These are phyloP conservation scores for Centella asiatica DNA, from an alignment of 129 eudicot species.

Conservation along the genomic window DNA sequence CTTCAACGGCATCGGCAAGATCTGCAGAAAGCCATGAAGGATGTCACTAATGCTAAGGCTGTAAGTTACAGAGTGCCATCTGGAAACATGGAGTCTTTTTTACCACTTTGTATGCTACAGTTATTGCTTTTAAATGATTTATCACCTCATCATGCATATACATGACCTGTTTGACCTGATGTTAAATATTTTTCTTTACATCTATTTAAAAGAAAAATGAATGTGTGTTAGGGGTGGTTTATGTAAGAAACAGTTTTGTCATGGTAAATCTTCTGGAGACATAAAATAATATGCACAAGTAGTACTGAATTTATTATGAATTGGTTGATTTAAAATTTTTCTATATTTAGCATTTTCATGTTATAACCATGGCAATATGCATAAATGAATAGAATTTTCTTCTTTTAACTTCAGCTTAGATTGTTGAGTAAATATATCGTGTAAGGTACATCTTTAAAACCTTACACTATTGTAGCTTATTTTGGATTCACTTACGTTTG, in stretches of 20 bases:
- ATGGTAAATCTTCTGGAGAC: not conserved
- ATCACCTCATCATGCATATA: not conserved
- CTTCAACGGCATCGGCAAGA: conserved; percentile 63
- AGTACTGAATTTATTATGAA: not conserved
- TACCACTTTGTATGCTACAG: not conserved
- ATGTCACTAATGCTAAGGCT: conserved; percentile 57
- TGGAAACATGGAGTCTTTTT: not conserved
- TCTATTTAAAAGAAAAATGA: not conserved
- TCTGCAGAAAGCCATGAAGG: conserved; percentile 59
- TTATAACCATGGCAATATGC: too few species aligned
- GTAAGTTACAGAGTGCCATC: conserved; percentile 49
- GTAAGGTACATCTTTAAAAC: too few species aligned
- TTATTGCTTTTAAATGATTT: not conserved
- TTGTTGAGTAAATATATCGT: too few species aligned
- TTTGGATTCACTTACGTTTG: too few species aligned
- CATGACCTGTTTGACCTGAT: not conserved
- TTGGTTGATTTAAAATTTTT: too few species aligned
- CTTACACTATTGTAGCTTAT: not conserved
- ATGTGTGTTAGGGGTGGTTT: not conserved
- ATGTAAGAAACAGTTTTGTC: not conserved
- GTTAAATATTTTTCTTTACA: not conserved
- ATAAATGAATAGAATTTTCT: too few species aligned
- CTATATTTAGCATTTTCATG: too few species aligned
- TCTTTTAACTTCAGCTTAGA: too few species aligned
- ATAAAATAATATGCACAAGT: not conserved